phyloP scores from a whole-genome alignment of 1,284 basidiomycete genomes.

The Microbotryum intermedium region DNA sequence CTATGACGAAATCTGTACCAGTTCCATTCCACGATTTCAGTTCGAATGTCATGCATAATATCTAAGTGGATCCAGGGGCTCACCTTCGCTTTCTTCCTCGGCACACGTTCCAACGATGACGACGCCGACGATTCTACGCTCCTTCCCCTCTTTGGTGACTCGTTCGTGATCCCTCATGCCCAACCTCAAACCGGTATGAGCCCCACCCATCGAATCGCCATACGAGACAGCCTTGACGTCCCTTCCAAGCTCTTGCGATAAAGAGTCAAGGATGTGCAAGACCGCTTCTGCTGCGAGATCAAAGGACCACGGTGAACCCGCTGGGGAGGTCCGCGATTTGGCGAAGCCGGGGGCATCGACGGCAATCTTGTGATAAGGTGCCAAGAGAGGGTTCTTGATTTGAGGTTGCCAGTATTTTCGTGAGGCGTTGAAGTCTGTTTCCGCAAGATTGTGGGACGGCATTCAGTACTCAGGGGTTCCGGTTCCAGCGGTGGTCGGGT shows the following conservation, averaged over 20 bases:
- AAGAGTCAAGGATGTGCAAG: neutral
- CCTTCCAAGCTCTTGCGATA: too few species aligned
- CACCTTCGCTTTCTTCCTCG: conserved; percentile 8
- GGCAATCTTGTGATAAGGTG: conserved; percentile 1
- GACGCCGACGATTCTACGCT: neutral
- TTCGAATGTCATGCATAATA: neutral
- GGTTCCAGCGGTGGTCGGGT: neutral
- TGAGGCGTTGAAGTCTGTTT: conserved; percentile 6
- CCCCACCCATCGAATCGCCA: conserved; percentile 9
- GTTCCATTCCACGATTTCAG: neutral
- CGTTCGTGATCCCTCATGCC: neutral
- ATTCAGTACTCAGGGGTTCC: neutral
- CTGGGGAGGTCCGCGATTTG: neutral
- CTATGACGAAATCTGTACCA: neutral
- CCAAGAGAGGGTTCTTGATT: conserved; percentile 1
- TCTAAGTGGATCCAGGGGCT: neutral
- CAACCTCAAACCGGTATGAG: conserved; percentile 5
- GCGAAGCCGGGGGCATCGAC: conserved; percentile 7
- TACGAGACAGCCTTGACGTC: neutral
- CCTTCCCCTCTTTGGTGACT: neutral
- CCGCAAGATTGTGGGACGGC: neutral
- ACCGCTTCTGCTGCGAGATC: conserved; percentile 3
- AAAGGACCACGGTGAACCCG: conserved; percentile 2
- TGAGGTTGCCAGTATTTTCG: conserved; percentile 6
- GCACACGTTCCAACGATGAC: conserved; percentile 2